Conservation (phyloP, 495 filamentous ascomycete species). For the Penicillium nucicola region DNA sequence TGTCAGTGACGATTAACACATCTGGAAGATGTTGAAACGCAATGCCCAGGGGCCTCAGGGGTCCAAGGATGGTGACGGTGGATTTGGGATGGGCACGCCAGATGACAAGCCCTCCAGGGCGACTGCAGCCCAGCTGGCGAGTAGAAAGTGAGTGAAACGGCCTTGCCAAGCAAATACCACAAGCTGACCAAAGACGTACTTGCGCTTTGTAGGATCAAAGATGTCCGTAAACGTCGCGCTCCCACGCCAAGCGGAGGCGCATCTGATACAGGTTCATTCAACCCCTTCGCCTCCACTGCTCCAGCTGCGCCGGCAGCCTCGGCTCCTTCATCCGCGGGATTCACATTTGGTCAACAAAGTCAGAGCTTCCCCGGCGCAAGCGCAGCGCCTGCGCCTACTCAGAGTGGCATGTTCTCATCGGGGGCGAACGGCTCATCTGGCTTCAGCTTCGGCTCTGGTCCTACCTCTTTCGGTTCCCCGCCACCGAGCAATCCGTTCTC, state of each 20-base stretch:
- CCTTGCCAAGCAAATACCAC: neutral
- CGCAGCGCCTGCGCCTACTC: conserved; percentile 22
- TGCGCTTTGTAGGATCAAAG: conserved; percentile 31
- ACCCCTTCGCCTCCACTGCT: conserved; percentile 28
- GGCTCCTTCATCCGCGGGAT: conserved; percentile 32
- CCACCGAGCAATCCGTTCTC: conserved; percentile 42
- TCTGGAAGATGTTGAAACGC: conserved; percentile 39
- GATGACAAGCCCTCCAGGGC: conserved; percentile 48
- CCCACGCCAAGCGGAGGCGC: conserved; percentile 15
- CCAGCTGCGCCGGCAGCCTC: conserved; percentile 29
- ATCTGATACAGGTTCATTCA: conserved; percentile 18
- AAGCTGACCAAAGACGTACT: conserved; percentile 2
- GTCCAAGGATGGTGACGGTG: conserved; percentile 25
- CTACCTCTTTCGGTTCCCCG: conserved; percentile 20
- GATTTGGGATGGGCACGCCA: conserved; percentile 42
- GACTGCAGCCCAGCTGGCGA: conserved; percentile 51
- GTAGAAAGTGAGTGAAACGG: conserved; percentile 46
- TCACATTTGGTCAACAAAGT: conserved; percentile 46
- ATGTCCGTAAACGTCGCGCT: conserved; percentile 30
- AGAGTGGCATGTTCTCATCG: conserved; percentile 40
- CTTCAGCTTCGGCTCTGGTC: conserved; percentile 37
- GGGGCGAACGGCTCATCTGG: conserved; percentile 25
- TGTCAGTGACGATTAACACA: neutral
- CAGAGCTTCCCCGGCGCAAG: conserved; percentile 45
- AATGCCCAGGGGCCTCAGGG: conserved; percentile 34